These are phyloP conservation scores for Punctularia strigosozonata DNA, from an alignment of 768 basidiomycete species.

Conservation along the genomic window DNA sequence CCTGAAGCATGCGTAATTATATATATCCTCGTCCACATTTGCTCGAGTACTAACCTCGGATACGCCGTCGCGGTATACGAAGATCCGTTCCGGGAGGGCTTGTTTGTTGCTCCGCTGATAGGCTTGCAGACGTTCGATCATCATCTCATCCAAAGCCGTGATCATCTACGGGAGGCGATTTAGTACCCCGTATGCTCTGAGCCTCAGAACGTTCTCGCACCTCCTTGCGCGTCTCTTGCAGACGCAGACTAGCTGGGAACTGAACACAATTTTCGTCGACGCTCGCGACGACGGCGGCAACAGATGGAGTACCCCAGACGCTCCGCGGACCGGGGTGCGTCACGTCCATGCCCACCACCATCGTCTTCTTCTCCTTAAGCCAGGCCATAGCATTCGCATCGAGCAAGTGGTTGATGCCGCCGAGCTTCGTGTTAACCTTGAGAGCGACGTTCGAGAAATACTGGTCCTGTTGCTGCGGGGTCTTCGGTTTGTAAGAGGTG, in stretches of 20 bases:
- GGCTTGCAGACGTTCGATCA: conserved; percentile 52
- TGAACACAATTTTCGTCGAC: conserved; percentile 59
- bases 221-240: conserved; percentile 47
- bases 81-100: conserved; percentile 50
- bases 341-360: conserved; percentile 80
- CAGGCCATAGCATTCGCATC: conserved; percentile 45
- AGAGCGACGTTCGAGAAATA: conserved; percentile 76
- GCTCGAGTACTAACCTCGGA: conserved; percentile 43
- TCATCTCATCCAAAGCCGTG: conserved; percentile 49
- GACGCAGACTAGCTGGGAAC: conserved; percentile 61
- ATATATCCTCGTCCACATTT: neutral
- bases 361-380: conserved; percentile 57
- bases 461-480: conserved; percentile 52
- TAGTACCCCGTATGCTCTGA: neutral
- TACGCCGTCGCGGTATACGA: conserved; percentile 74
- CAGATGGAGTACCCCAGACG: conserved; percentile 62
- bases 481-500: no score
- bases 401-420: conserved; percentile 66
- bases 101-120: conserved; percentile 43
- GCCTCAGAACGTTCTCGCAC: conserved; percentile 7
- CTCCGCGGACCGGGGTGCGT: conserved; percentile 69
- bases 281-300: conserved; percentile 76
- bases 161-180: conserved; percentile 46
- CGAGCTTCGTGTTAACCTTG: conserved; percentile 77
- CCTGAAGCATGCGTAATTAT: conserved; percentile 25